phyloP scores from a whole-genome alignment of 202 grass and related monocot genomes.

The Tripidium arundinaceum region DNA sequence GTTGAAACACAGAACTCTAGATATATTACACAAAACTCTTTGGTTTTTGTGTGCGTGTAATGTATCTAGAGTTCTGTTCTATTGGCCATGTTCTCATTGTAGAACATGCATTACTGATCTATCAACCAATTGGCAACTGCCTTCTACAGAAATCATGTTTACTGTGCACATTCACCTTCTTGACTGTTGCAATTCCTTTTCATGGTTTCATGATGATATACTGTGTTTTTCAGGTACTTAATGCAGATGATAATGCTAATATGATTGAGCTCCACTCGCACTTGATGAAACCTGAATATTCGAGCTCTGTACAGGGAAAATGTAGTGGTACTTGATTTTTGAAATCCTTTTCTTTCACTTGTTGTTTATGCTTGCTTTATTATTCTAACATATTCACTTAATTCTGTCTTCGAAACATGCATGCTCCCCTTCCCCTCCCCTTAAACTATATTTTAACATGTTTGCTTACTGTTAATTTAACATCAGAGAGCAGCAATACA shows the following conservation, averaged over 20 bases:
- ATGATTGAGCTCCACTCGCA: constrained; percentile 17
- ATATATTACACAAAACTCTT: background rate
- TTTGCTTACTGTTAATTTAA: constrained; percentile 1
- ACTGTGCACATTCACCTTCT: background rate
- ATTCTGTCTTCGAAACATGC: background rate
- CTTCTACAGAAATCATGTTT: background rate
- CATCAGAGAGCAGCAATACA: constrained; percentile 70
- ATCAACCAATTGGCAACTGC: constrained; percentile 1
- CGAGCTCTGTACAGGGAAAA: constrained; percentile 63
- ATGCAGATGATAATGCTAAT: constrained; percentile 35
- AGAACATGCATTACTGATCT: too few species aligned
- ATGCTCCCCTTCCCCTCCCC: too few species aligned
- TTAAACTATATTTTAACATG: background rate
- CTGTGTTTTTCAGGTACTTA: constrained; percentile 35
- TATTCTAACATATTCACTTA: background rate
- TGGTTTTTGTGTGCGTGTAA: too few species aligned
- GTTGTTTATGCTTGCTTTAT: constrained; percentile 8
- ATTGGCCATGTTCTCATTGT: background rate
- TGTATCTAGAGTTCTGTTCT: too few species aligned
- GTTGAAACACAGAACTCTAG: too few species aligned
- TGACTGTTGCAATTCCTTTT: background rate
- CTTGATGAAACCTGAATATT: constrained; percentile 48
- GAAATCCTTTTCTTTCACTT: background rate
- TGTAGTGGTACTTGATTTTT: constrained; percentile 59
- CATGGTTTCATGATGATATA: constrained; percentile 12